Base-by-base conservation (phyloP, 371 early-diverging fungal genomes). In the Mortierella sp. region DNA sequence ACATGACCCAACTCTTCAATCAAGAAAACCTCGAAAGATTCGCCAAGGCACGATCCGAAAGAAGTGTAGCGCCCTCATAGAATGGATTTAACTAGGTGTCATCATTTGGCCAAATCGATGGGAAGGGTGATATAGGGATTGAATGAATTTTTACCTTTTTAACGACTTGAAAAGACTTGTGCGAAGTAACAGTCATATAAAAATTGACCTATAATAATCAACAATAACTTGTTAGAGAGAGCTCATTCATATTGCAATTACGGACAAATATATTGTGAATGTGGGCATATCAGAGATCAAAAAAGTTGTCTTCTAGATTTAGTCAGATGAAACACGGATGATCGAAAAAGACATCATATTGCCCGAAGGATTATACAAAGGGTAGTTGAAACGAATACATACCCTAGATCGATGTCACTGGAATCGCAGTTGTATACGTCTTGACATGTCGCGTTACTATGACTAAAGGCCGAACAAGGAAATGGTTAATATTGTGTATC, bases 261-360 rank as follows among this genome's bases (percentile, higher is more conserved):
- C 23, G 35, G 31, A 15, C 17, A 31, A 3, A 22, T 26, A 13
- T 13, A 23, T 7, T n/a, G 5, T 45, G 22, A n/a, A 66, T 26
- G 54, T 37, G 28, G 68, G 62, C 56, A 64, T 23, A 70, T 80
- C 80, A 80, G 80, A 73, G 80, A 80, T 74, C 80, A 72, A 65
- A 64, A 62, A 80, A 54, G 51, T 73, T 80, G 71, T 80, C 80
- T 80, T 80, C 80, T 66, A 54, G 47, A 75, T 35, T 55, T 40
- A 80, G 49, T 66, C 80, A 80, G 80, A 74, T 80, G 80, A 80
- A 80, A 80, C 80, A 80, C 80, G 80, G 80, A 80, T 80, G 80
- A 80, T 80, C 80, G 65, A 72, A 53, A 61, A 65, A 61, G 63
- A 80, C 80, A 80, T 80, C 80, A 80, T 80, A 67, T 80, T 70